Conservation (phyloP, 1,284 basidiomycete species). For the Apiotrichum laibachii region DNA sequence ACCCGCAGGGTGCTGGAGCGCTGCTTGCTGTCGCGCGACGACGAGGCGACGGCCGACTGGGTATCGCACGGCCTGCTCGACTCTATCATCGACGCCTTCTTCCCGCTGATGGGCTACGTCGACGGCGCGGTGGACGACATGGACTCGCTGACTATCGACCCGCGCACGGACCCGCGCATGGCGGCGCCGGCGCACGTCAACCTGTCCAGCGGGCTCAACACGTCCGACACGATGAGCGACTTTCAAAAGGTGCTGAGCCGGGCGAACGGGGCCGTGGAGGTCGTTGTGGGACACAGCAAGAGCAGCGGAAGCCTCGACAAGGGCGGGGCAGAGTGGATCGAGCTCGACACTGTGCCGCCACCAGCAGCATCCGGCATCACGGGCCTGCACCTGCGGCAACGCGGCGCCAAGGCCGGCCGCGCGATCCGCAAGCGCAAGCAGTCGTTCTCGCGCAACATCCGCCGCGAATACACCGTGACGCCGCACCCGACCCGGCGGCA, state of each 20-base stretch:
- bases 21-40: slow-evolving; percentile 49
- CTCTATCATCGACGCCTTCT: slow-evolving; percentile 91
- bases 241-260: not conserved
- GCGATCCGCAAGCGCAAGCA: not conserved
- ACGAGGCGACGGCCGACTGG: slow-evolving; percentile 64
- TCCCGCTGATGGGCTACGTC: slow-evolving; percentile 78
- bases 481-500: not conserved
- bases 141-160: slow-evolving; percentile 64
- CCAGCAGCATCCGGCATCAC: no score
- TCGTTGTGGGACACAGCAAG: no score
- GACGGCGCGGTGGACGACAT: slow-evolving; percentile 78
- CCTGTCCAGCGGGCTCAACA: slow-evolving; percentile 17
- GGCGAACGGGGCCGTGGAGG: no score
- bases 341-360: no score
- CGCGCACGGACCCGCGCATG: slow-evolving; percentile 25
- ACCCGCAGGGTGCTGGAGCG: slow-evolving; percentile 73
- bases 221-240: slow-evolving; percentile 7
- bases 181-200: not conserved
- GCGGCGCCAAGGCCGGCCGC: not conserved
- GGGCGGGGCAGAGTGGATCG: no score
- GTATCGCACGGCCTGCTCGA: slow-evolving; percentile 91
- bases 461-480: not conserved
- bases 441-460: not conserved
- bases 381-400: not conserved
- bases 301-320: no score